Evolutionary conservation across 345 rosid species (phyloP).

Genomic region (Eucalyptus decipiens): DNA sequence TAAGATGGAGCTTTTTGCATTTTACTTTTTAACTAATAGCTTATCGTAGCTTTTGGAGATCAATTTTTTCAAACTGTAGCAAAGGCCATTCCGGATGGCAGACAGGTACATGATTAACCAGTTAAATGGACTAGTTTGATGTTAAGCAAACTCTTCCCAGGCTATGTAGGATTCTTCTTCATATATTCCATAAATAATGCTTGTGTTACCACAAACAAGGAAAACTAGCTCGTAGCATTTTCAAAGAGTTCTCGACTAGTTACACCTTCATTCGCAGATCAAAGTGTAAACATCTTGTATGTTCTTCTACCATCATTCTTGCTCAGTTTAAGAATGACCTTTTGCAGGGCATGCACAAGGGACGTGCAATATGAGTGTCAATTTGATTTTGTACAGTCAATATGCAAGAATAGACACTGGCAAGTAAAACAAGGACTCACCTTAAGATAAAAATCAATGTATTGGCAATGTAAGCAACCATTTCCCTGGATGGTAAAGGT

Average conservation of each 20-base stretch:
- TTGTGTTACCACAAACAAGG: neutral
- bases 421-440: conserved; percentile 15
- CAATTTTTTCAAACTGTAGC: neutral
- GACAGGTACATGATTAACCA: neutral
- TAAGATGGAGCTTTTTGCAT: neutral
- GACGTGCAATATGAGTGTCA: neutral
- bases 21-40: neutral
- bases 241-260: neutral
- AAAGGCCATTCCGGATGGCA: neutral
- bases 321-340: neutral
- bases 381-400: neutral
- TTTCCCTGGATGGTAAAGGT: conserved; percentile 53
- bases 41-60: neutral
- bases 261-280: neutral
- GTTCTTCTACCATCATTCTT: neutral
- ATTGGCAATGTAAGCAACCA: conserved; percentile 96
- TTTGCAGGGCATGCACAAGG: neutral
- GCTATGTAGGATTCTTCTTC: neutral
- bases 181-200: neutral
- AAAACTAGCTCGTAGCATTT: neutral
- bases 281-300: neutral
- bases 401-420: neutral
- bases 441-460: conserved; percentile 89
- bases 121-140: neutral
- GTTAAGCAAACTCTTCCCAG: neutral